Evolutionary conservation across 2,329 filamentous ascomycete genomes (phyloP), one percentile per base, ranked within the genome.

Genomic region (Penicillium occitanis): DNA sequence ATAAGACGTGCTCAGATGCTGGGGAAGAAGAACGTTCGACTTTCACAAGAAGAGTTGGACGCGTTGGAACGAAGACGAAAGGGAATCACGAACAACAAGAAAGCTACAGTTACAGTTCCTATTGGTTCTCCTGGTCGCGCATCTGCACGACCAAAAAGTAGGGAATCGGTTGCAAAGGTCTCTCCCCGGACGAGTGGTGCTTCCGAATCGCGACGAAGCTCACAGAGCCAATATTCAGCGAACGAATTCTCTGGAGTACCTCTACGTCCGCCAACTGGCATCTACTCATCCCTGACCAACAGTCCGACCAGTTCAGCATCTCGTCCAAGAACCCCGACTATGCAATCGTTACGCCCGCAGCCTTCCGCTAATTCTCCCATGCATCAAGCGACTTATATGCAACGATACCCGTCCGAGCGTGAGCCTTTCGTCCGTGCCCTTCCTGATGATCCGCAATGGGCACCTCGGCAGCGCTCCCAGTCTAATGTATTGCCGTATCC

Each of bases 31-130:
- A 91, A 96, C 66, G 91, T 97, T 65, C 90, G 89, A 75, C 85
- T 98, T 69, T 92, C 86, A 71, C 86, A 89, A 73, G 88, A 90
- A 63, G 93, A 97, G 77, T 82, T 97, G 71, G 90, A 89, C 68
- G 93, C 92, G 57, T 83, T 96, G 71, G 90, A 94, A 74, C 86
- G 88, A 68, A 86, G 88, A 75, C 86, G 63, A 65, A 70, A 68
- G 67, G 73, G 70, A 66, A 66, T 61, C 42, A 70, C 73, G 68
- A 72, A 72, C 70, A 72, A 28, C 60, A 68, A 44, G 51, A 65
- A 57, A 28, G 50, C 17, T 30, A 53, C 30, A 30, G 50, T 28
- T 65, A 65, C 40, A 55, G 51, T 57, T 64, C 22, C 51, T 14
- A 46, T 51, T 11, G 53, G 51, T 10, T 55, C 61, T 10, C 40